Percentiles rank a stretch among this genome's conserved stretches.
These are phyloP conservation scores for Periconia sp. DNA, from an alignment of 2,329 filamentous ascomycete species.

Conservation along the genomic window DNA sequence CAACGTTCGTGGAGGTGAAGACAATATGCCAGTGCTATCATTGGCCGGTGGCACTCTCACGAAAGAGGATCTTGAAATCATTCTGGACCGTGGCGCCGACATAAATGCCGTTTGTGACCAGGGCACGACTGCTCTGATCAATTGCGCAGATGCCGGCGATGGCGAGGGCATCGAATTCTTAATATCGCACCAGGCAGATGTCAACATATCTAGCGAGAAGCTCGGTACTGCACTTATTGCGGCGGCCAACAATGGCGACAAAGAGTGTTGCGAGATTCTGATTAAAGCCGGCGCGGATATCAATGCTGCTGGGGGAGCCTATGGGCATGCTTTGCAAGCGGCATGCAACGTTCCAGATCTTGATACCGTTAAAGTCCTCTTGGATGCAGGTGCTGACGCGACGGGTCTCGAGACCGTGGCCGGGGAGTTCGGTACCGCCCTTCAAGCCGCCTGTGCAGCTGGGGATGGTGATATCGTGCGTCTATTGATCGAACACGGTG, in stretches of 20 bases:
- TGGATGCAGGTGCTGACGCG: slow-evolving; percentile 21
- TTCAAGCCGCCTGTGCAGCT: slow-evolving; percentile 26
- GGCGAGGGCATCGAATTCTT: slow-evolving; percentile 22
- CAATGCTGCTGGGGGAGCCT: slow-evolving; percentile 20
- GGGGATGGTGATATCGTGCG: slow-evolving; percentile 18
- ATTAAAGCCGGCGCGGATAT: slow-evolving; percentile 25
- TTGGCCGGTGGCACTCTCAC: slow-evolving; percentile 19
- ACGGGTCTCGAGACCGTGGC: slow-evolving; percentile 12
- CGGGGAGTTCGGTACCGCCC: slow-evolving; percentile 25
- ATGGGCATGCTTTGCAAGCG: slow-evolving; percentile 24
- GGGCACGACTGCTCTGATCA: slow-evolving; percentile 28
- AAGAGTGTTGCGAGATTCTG: slow-evolving; percentile 22
- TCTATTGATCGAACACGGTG: slow-evolving; percentile 20
- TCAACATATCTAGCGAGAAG: slow-evolving; percentile 19
- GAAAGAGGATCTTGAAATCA: slow-evolving; percentile 18
- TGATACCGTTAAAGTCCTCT: slow-evolving; percentile 17
- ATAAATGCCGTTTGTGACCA: slow-evolving; percentile 24
- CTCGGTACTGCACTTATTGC: slow-evolving; percentile 28
- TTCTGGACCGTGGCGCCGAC: slow-evolving; percentile 25
- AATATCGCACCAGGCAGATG: slow-evolving; percentile 19
- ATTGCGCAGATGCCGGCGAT: slow-evolving; percentile 20
- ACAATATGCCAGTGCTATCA: slow-evolving; percentile 24
- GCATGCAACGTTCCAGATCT: slow-evolving; percentile 20
- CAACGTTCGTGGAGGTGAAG: slow-evolving; percentile 25
- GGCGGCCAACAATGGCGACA: slow-evolving; percentile 20